A percentile compares a stretch with the other conserved stretches of the same genome.
Evolutionary conservation across 1,284 basidiomycete species (phyloP).

Genomic region (Phylloboletellus chloephorus): DNA sequence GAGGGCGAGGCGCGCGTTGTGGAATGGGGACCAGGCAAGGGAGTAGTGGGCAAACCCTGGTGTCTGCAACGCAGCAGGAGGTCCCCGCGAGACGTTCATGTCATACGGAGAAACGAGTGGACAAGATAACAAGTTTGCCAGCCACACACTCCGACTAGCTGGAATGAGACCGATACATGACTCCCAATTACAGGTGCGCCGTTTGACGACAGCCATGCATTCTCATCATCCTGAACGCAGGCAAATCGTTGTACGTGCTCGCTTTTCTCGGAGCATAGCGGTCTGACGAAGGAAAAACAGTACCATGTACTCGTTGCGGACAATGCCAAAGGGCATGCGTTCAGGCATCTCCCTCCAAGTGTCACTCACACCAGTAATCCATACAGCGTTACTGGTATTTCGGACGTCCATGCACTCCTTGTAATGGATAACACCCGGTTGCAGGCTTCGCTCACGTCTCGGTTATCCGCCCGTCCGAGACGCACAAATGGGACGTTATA

Average conservation of each 20-base stretch:
- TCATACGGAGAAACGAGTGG: slow-evolving; percentile 13
- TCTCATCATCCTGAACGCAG: slow-evolving; percentile 26
- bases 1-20: slow-evolving; percentile 74
- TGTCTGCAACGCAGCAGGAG: slow-evolving; percentile 57
- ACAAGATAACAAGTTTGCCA: no score
- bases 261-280: neutral
- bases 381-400: slow-evolving; percentile 74
- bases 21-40: slow-evolving; percentile 91
- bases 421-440: slow-evolving; percentile 1
- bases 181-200: slow-evolving; percentile 83
- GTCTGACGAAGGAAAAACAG: slow-evolving; percentile 31
- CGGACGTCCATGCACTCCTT: neutral
- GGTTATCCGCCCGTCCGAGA: slow-evolving; percentile 79
- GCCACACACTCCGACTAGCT: no score
- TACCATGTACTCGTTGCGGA: slow-evolving; percentile 81
- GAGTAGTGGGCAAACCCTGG: slow-evolving; percentile 87
- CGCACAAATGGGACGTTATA: slow-evolving; percentile 79
- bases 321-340: slow-evolving; percentile 58
- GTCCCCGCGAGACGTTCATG: slow-evolving; percentile 42
- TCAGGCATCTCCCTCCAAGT: slow-evolving; percentile 43
- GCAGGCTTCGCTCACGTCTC: slow-evolving; percentile 77
- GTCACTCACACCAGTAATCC: slow-evolving; percentile 10
- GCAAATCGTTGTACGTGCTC: slow-evolving; percentile 49
- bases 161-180: no score
- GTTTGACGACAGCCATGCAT: neutral